Base-by-base conservation (phyloP, 164 flowering plant species). In the Magnolia sinica region DNA sequence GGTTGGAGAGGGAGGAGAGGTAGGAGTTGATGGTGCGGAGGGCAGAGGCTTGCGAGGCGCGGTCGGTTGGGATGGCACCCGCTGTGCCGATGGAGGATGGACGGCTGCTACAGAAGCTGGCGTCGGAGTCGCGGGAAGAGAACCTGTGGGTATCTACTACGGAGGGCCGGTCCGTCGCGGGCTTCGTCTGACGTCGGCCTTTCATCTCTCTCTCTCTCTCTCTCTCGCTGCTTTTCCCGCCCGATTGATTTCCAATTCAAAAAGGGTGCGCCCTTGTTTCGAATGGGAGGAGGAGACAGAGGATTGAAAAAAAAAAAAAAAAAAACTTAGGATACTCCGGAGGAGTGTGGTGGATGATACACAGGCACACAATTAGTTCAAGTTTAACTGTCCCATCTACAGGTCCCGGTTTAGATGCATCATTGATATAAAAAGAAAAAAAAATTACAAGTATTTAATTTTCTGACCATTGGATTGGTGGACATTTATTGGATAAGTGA, bases 21-120 rank as follows among this genome's bases (percentile, higher is more conserved):
- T 83, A 94, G 73, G 86, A 37, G 76, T 92, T 96, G 79, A 96
- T 81, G 77, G 90, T 61, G 61, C 89, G 85, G 64, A 90, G 22
- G 68, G 97, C 89, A 19, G 91, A 61, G 14, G 64, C 70, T 71
- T 93, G 96, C 83, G 81, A 78, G 68, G 89, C 64, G 0, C 86
- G 84, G 83, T 91, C 97, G 81, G 85, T 76, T 64, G 64, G 64
- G 64, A 20, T 79, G 61, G 61, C 16, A 9, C 0, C 61, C 81
- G 74, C 70, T 78, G 70, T 31, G 31, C 84, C 76, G 79, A 80
- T 66, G 76, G 76, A 76, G 20, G 92, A 88, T 18, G 88, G 86
- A 50, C 90, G 90, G 82, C 84, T 84, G 86, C 91, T 87, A 77
- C 82, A 76, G 79, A 79, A 80, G 78, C 91, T 90, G 23, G 90